Conservation (phyloP, 2,329 filamentous ascomycete genomes). For the Orbilia blumenaviensis region DNA sequence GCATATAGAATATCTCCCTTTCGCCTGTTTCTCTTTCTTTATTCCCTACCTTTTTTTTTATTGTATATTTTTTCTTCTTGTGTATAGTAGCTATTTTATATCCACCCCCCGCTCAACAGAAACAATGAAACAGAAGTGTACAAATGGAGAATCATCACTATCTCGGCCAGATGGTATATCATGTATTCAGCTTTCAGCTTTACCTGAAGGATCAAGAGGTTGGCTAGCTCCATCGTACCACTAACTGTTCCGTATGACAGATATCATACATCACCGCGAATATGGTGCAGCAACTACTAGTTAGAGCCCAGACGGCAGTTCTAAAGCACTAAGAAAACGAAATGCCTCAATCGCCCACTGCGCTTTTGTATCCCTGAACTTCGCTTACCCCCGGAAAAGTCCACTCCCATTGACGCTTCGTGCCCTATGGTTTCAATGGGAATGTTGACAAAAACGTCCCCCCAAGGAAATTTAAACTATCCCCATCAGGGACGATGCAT, state of each 20-base stretch:
- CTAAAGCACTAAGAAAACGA: no score
- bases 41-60: constrained; percentile 1
- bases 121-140: constrained; percentile 32
- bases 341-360: constrained; percentile 19
- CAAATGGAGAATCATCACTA: constrained; percentile 33
- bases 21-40: constrained; percentile 5
- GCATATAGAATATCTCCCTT: neutral
- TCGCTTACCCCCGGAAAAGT: constrained; percentile 35
- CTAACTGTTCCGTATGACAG: neutral
- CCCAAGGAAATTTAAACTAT: neutral
- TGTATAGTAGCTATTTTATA: constrained; percentile 50
- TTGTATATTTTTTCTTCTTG: constrained; percentile 37
- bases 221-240: no score
- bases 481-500: constrained; percentile 8
- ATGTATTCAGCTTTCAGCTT: no score
- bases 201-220: no score
- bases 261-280: no score
- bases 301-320: neutral
- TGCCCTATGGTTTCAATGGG: no score
- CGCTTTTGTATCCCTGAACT: constrained; percentile 36
- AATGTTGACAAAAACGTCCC: no score
- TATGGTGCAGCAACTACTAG: no score
- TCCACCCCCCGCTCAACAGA: constrained; percentile 33
- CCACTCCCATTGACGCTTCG: neutral
- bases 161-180: no score